These are phyloP conservation scores for Fusarium xyrophilum DNA, from an alignment of 2,329 filamentous ascomycete genomes.

Conservation along the genomic window DNA sequence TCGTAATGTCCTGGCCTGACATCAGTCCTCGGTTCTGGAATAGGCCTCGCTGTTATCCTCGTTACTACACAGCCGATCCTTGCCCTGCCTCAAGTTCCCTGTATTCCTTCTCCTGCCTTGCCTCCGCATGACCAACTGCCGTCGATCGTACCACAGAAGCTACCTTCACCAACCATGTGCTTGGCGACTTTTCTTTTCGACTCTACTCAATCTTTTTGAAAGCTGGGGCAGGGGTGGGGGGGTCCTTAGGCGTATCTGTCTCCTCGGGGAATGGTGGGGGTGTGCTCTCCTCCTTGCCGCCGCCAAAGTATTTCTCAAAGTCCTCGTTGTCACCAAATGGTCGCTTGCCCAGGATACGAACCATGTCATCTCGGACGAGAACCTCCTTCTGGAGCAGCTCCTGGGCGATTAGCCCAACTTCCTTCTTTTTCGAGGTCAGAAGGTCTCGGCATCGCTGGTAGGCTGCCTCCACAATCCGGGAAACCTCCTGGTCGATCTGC, in stretches of 20 bases:
- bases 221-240: slow-evolving; percentile 49
- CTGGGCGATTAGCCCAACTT: slow-evolving; percentile 89
- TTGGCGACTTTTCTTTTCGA: slow-evolving; percentile 7
- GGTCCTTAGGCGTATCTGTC: slow-evolving; percentile 50
- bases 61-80: slow-evolving; percentile 34
- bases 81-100: slow-evolving; percentile 30
- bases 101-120: slow-evolving; percentile 25
- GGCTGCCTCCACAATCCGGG: slow-evolving; percentile 88
- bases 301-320: slow-evolving; percentile 92
- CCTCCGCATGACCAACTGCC: background rate
- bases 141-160: background rate
- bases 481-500: slow-evolving; percentile 89
- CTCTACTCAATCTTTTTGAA: slow-evolving; percentile 44
- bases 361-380: slow-evolving; percentile 88
- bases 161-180: background rate
- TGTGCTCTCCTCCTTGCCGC: slow-evolving; percentile 61
- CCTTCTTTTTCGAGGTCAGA: slow-evolving; percentile 82
- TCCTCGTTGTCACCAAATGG: slow-evolving; percentile 85
- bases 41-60: slow-evolving; percentile 2
- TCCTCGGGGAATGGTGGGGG: slow-evolving; percentile 62
- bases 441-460: slow-evolving; percentile 90
- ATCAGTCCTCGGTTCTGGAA: slow-evolving; percentile 1
- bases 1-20: slow-evolving; percentile 5
- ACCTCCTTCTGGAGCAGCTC: slow-evolving; percentile 93
- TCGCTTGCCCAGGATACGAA: slow-evolving; percentile 82